Percentiles rank a stretch among this genome's conserved stretches.
Evolutionary conservation across 768 basidiomycete species (phyloP).

Genomic region (Agrocybe chaxingu): DNA sequence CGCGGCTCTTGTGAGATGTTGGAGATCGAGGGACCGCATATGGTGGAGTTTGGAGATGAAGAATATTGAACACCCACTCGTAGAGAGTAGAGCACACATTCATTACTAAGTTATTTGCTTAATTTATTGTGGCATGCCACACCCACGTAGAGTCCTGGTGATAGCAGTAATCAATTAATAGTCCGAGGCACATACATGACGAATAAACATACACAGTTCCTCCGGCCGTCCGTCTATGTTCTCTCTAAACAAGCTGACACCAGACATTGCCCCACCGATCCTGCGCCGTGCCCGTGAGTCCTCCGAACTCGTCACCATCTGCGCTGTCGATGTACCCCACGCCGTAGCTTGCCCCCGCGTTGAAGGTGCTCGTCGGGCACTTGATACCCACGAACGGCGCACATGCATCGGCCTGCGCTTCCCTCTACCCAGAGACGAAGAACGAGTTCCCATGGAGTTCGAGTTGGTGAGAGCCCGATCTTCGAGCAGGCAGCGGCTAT

Average conservation of each 20-base stretch:
- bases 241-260: constrained; percentile 47
- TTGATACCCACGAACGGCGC: constrained; percentile 63
- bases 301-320: constrained; percentile 43
- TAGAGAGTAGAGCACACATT: no score
- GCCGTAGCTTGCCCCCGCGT: constrained; percentile 68
- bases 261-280: constrained; percentile 76
- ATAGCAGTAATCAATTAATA: no score
- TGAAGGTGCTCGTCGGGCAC: constrained; percentile 62
- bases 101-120: no score
- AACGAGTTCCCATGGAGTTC: constrained; percentile 13
- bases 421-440: constrained; percentile 41
- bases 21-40: no score
- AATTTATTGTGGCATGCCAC: no score
- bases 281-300: constrained; percentile 51
- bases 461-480: constrained; percentile 54
- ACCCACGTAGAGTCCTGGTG: no score
- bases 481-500: constrained; percentile 54
- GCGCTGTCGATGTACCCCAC: constrained; percentile 69
- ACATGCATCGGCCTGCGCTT: no score
- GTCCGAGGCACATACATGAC: background rate
- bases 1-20: no score
- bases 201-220: background rate
- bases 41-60: no score
- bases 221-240: background rate
- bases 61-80: no score